Evolutionary conservation across 2,329 filamentous ascomycete genomes (phyloP), one percentile per base, ranked within the genome.

Genomic region (Fusarium verrucosum): DNA sequence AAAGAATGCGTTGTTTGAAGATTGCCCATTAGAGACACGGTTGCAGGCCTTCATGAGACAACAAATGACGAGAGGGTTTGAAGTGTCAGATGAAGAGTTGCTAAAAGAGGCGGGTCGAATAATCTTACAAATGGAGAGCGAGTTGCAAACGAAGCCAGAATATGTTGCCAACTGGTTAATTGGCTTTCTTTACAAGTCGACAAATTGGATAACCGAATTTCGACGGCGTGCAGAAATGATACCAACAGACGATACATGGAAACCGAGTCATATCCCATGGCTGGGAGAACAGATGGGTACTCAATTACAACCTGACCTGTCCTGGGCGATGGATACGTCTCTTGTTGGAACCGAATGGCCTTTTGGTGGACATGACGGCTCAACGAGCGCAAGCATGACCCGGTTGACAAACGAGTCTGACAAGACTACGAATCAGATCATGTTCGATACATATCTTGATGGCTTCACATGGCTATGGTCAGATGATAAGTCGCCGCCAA

Each of bases 131-230:
- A 67, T 65, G 58, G 64, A 66, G n/a, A 62, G 46, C 4, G 54
- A 64, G 5, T 10, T 66, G 4, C 45, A 52, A 16, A 56, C 58
- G 3, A 59, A 62, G 16, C 62, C 63, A 0, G 46, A 67, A 14
- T 67, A 47, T 22, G 59, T 67, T 7, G 64, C 63, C 1, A 66
- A 65, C n/a, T 66, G 64, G 64, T 4, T 66, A 7, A 41, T 49
- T 3, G 60, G 52, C 0, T 42, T 64, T 23, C 49, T 66, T 1
- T 33, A 51, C 17, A 17, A 59, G 7, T 64, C 63, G 4, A 52
- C 41, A 6, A 40, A 28, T 8, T 66, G 63, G 63, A 44, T 66
- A 19, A 5, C 4, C 5, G 35, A 50, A 3, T 64, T 66, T n/a
- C 41, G 63, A 14, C 63, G 5, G 6, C 37, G 63, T 14, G 45